Evolutionary conservation across 805 yeast genomes (phyloP).

Genomic region (Lachancea fermentati): DNA sequence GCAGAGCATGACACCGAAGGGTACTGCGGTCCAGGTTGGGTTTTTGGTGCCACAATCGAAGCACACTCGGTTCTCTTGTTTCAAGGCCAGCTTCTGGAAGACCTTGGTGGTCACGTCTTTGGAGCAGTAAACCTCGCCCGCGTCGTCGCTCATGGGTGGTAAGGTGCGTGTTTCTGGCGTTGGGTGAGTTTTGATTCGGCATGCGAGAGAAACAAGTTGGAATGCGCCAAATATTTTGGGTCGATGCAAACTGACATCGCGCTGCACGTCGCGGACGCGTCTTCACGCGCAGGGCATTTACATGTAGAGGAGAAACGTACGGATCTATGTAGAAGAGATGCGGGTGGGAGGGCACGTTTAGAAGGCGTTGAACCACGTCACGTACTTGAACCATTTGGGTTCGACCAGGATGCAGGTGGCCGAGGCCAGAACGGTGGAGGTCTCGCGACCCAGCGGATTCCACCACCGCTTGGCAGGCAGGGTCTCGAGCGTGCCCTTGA

Average conservation of each 20-base stretch:
- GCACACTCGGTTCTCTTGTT: conserved; percentile 75
- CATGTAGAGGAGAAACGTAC: no score
- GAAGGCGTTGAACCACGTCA: conserved; percentile 48
- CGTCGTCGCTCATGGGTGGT: conserved; percentile 23
- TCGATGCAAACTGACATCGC: not conserved
- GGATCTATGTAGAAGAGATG: not conserved
- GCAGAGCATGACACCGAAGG: conserved; percentile 89
- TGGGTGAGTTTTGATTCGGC: no score
- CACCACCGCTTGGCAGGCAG: conserved; percentile 13
- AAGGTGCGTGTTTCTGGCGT: not conserved
- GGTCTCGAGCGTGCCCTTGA: conserved; percentile 61
- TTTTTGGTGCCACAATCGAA: conserved; percentile 92
- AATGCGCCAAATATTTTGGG: not conserved
- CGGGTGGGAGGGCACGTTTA: conserved; percentile 1
- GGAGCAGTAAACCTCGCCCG: conserved; percentile 41
- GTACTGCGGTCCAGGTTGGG: conserved; percentile 98
- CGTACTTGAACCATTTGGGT: conserved; percentile 80
- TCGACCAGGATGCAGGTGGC: conserved; percentile 74
- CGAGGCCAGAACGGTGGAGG: conserved; percentile 44
- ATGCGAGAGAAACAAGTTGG: not conserved
- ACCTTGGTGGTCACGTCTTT: conserved; percentile 65
- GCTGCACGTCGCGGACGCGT: no score
- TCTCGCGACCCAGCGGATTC: conserved; percentile 16
- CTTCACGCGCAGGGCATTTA: no score
- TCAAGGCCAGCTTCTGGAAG: conserved; percentile 54